Base-by-base conservation (phyloP, 108 stramenopile genomes). In the Cyclotella atomus region DNA sequence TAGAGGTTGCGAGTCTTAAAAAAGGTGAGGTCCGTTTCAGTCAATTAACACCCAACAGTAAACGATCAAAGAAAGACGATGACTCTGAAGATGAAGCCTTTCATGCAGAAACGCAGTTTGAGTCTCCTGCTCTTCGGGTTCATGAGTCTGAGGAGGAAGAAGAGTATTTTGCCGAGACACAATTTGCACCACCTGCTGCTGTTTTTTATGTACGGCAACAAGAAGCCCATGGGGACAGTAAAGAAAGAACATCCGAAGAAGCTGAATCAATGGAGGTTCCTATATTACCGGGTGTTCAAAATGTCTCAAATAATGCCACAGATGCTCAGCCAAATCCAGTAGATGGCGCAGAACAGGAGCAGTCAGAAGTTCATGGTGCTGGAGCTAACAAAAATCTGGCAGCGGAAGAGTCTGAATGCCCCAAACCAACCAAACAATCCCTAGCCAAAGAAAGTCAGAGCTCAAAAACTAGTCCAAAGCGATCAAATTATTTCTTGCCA, bases 51-150 rank as follows among this genome's bases (percentile, higher is more conserved):
- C 7, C 7, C 38, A 41, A 7, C 38, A 41, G 12, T 9, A 41
- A 41, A 7, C 7, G 38, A 41, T 9, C 38, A 41, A 41, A 12
- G 38, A 41, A 41, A 41, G 38, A 41, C 38, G 12, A 41, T 41
- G 38, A 41, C 12, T 61, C 59, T 34, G 60, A 34, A 27, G 60
- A 36, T 17, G 68, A 69, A 12, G 23, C 23, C 12, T 53, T 23
- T 23, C 19, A 53, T 53, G 52, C 52, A 53, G 52, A 53, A 23
- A 53, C 52, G 10, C 52, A 53, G 23, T 53, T 53, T 53, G 52
- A 23, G 1, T 10, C 1, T 5, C 19, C 5, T 5, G 1, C 23
- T 23, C 19, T 5, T 24, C 2, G 2, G 1, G 4, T 24, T 1
- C 21, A 53, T 53, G 10, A 23, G 1, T 24, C 52, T 5, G 20